phyloP scores from a whole-genome alignment of 495 filamentous ascomycete genomes.

The Immersiella caudata region DNA sequence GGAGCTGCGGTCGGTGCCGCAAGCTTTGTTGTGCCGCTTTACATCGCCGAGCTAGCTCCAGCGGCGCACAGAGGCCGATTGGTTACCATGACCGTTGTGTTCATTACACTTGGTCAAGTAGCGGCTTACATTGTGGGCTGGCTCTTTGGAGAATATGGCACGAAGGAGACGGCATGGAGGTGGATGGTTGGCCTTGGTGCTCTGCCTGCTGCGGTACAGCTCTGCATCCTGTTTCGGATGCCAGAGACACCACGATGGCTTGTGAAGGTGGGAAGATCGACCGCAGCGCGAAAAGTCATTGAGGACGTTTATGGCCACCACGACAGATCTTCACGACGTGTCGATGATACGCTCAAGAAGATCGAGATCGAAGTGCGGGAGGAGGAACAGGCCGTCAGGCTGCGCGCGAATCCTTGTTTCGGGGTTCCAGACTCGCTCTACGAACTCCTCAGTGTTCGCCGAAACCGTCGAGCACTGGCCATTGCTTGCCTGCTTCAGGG shows the following conservation, averaged over 20 bases:
- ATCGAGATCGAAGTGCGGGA: constrained; percentile 71
- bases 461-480: constrained; percentile 75
- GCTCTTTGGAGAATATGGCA: constrained; percentile 59
- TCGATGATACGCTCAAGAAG: constrained; percentile 59
- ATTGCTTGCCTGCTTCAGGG: constrained; percentile 87
- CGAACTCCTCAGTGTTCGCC: constrained; percentile 61
- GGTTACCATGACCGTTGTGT: constrained; percentile 75
- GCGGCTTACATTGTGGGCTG: constrained; percentile 81
- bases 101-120: constrained; percentile 84
- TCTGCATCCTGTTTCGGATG: constrained; percentile 63
- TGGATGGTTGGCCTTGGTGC: constrained; percentile 91
- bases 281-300: constrained; percentile 64
- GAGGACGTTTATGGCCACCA: constrained; percentile 62
- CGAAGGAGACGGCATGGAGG: constrained; percentile 66
- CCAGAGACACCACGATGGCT: constrained; percentile 90
- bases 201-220: constrained; percentile 72
- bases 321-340: constrained; percentile 48
- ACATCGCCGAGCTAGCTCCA: constrained; percentile 84
- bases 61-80: constrained; percentile 72
- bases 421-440: constrained; percentile 49
- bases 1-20: constrained; percentile 82
- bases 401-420: constrained; percentile 32
- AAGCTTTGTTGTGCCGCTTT: constrained; percentile 80
- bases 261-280: constrained; percentile 63
- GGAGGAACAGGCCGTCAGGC: constrained; percentile 57